Evolutionary conservation across 805 yeast genomes (phyloP), one percentile per base, ranked within the genome.

Genomic region (Candida coleopterorum): DNA sequence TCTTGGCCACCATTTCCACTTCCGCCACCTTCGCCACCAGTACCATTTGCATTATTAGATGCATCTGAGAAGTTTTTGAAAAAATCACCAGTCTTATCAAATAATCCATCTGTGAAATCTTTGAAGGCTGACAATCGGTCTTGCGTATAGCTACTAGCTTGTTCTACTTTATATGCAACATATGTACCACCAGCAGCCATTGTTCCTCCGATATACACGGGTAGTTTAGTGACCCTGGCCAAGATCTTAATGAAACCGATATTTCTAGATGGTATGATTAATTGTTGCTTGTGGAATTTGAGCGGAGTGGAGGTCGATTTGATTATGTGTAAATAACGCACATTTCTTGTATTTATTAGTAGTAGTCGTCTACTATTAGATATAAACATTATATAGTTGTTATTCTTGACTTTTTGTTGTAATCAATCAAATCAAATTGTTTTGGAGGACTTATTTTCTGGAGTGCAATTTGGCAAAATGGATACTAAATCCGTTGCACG

Each of bases 121-220:
- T 75, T 75, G 18, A 81, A 65, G 40, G 77, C 68, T 7, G 70
- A 67, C 29, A 90, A 48, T 51, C 77, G 77, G 42, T 84, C 95
- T 37, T 70, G 70, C 0, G 96, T 77, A 48, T 74, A 85, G 25
- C 57, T 68, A 0, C 85, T 71, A 1, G 95, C 95, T 58, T 90
- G 94, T 36, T 88, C 94, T 8, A 89, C 84, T 56, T 93, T 90
- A 58, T 89, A 89, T 14, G 89, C 87, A 33, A 90, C 80, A 54
- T 88, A 93, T 2, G 95, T 82, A 0, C 96, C 95, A 6, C 95
- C 96, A 9, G 97, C 97, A 2, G 95, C 96, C 24, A 88, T 60
- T 0, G 95, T 88, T 6, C 95, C 89, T 2, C 97, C 97, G 0
- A 88, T 64, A 43, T 81, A 81, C 0, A 87, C 90, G 0, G 97